These are phyloP conservation scores for Lentithecium fluviatile DNA, from an alignment of 495 filamentous ascomycete species.

Conservation along the genomic window DNA sequence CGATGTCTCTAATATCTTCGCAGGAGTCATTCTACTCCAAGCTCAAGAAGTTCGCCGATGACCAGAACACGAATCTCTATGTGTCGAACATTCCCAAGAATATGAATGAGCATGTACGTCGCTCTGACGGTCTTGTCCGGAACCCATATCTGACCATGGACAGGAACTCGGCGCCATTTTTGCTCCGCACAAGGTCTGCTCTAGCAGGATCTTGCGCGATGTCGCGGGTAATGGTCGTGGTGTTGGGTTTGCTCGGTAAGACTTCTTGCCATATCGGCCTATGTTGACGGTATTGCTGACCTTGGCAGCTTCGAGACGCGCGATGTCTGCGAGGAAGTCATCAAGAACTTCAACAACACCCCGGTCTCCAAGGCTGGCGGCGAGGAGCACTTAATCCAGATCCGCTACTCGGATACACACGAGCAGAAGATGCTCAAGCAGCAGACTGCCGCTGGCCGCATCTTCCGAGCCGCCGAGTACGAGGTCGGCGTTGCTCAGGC, in stretches of 20 bases:
- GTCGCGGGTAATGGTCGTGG: conserved; percentile 87
- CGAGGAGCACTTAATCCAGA: conserved; percentile 77
- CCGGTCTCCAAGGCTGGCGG: conserved; percentile 57
- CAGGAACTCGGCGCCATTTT: conserved; percentile 78
- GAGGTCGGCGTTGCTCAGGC: conserved; percentile 59
- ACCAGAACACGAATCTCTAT: conserved; percentile 88
- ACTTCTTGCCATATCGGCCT: background rate
- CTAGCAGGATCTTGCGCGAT: conserved; percentile 90
- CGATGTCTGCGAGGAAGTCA: conserved; percentile 80
- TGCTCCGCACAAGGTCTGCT: conserved; percentile 76
- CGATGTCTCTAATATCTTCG: conserved; percentile 6
- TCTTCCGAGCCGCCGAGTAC: conserved; percentile 93
- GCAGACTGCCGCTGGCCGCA: conserved; percentile 84
- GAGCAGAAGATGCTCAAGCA: conserved; percentile 95
- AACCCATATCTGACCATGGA: conserved; percentile 31
- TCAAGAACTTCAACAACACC: conserved; percentile 77
- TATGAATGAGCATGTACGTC: conserved; percentile 80
- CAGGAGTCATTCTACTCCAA: conserved; percentile 95
- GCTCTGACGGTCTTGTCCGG: background rate
- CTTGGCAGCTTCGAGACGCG: conserved; percentile 74
- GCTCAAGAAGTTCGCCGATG: conserved; percentile 87
- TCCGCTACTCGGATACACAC: conserved; percentile 94
- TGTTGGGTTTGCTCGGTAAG: conserved; percentile 93
- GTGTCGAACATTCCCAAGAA: conserved; percentile 89
- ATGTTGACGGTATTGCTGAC: background rate